Base-by-base conservation (phyloP, 1,139 yeast species). In the Geotrichum bryndzae region DNA sequence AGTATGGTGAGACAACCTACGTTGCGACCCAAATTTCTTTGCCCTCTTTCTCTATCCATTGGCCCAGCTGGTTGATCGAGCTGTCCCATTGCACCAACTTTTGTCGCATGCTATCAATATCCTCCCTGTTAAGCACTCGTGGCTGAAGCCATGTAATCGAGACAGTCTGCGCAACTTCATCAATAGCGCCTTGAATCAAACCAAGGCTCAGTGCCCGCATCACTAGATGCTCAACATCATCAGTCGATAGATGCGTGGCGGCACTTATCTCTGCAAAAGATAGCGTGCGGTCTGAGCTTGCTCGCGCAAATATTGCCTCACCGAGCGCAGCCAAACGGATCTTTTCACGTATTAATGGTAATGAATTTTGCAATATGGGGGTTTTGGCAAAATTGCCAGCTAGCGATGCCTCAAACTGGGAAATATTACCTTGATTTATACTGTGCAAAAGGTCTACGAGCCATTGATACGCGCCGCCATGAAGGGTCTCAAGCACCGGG, bases 131-230 rank as follows among this genome's bases (percentile, higher is more conserved):
- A 81, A 94, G 86, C 61, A 91, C 90, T 71, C 98, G 83, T 61
- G 99, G 98, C 77, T 94, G 98, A 66, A 92, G 86, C 98, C 99
- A 94, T 27, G 90, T 85, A 60, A 94, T 86, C 35, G 88, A 84
- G 65, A 94, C 89, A 13, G 86, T 77, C 72, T 87, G 84, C 61
- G 84, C 84, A 57, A 91, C 90, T 77, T 94, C 96, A 73, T 94
- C 96, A 69, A 94, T 94, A 61, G 83, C 80, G 10, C 99, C 99
- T 74, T 85, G 84, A 69, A 94, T 82, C 68, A 95, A 81, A 23
- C 89, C 89, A 65, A 94, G 79, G 63, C 95, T 85, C 66, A 95
- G 84, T 56, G 97, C 94, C 77, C 90, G 90, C 86, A 95, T 94
- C 54, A 94, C 87, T 71, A 94, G 80, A 69, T 87, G 88, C 77